Evolutionary conservation across 495 filamentous ascomycete genomes (phyloP).

Genomic region (Xylaria scruposa): DNA sequence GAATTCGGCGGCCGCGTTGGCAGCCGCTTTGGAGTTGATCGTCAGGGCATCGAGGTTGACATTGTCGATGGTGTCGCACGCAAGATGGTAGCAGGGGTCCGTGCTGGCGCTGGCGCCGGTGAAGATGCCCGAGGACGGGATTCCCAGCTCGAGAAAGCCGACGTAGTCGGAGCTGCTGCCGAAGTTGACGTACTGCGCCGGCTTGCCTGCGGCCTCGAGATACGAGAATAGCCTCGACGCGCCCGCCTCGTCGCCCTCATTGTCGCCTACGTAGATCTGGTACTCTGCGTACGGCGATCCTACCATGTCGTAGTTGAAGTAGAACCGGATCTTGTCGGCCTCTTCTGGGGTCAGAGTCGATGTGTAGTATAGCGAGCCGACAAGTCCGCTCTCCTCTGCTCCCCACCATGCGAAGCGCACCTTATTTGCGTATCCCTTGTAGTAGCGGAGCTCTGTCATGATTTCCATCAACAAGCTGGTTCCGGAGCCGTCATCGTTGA

Average conservation of each 20-base stretch:
- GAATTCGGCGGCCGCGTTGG: conserved; percentile 55
- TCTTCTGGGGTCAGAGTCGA: conserved; percentile 36
- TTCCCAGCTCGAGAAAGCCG: conserved; percentile 51
- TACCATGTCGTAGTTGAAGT: conserved; percentile 59
- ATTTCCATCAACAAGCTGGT: conserved; percentile 47
- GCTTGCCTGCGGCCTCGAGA: conserved; percentile 42
- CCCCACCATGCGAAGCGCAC: conserved; percentile 50
- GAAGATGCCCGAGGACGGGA: conserved; percentile 53
- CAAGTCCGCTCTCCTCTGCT: conserved; percentile 45
- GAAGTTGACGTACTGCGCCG: conserved; percentile 35
- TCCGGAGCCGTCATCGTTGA: conserved; percentile 50
- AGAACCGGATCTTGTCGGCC: conserved; percentile 41
- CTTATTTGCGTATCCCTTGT: conserved; percentile 45
- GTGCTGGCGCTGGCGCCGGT: conserved; percentile 44
- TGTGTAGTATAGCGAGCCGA: conserved; percentile 48
- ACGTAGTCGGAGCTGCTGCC: conserved; percentile 47
- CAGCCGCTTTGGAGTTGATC: conserved; percentile 54
- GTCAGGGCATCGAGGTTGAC: conserved; percentile 44
- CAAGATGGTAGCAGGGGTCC: conserved; percentile 49
- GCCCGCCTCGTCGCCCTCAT: conserved; percentile 47
- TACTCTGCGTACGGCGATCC: conserved; percentile 67
- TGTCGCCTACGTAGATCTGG: conserved; percentile 58
- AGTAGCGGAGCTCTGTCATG: conserved; percentile 36
- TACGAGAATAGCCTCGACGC: conserved; percentile 45
- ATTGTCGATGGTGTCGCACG: conserved; percentile 43